Evolutionary conservation across 768 basidiomycete species (phyloP), one percentile per base, ranked within the genome.

Genomic region (Tulasnella sp.): DNA sequence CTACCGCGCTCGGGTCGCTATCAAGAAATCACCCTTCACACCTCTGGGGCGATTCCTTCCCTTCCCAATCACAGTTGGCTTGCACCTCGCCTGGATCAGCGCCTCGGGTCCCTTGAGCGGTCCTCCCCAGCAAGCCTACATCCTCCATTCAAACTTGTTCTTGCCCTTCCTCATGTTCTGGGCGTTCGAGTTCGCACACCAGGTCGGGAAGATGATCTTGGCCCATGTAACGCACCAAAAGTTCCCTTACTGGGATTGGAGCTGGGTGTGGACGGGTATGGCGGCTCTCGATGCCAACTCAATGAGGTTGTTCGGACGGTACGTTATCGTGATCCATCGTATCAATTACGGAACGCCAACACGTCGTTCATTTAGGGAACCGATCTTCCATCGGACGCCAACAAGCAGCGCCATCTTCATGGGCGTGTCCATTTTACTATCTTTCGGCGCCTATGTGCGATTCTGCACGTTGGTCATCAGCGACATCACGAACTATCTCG

Each of bases 91-190:
- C 29, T 99, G 94, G 93, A 75, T 98, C 15, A 29, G 41, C 32
- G 55, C 42, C 12, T 74, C 79, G 17, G 79, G 82, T 27, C 84
- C 88, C 6, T 69, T 76, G 21, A 71, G 78, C 17, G 80, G 82
- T 29, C 83, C 87, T 7, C 69, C 76, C 17, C 71, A 73, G 63
- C 70, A 75, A 55, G 70, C 42, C 2, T 57, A 80, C n/a, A 80
- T 94, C 67, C 73, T 96, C 37, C 74, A 84, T 62, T 86, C 86
- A 1, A 73, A 81, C 1, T 75, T 83, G 23, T 83, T 98, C 66
- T 71, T 97, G 9, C 90, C 92, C 2, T 96, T 93, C 73, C 69
- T 93, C 15, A 84, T 82, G 64, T 83, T 86, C 17, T 98, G 93
- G 92, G 94, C 92, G n/a, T 68, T 87, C 51, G 85, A 87, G 68